Evolutionary conservation across 306 rosid species (phyloP).

Genomic region (Abrus precatorius): DNA sequence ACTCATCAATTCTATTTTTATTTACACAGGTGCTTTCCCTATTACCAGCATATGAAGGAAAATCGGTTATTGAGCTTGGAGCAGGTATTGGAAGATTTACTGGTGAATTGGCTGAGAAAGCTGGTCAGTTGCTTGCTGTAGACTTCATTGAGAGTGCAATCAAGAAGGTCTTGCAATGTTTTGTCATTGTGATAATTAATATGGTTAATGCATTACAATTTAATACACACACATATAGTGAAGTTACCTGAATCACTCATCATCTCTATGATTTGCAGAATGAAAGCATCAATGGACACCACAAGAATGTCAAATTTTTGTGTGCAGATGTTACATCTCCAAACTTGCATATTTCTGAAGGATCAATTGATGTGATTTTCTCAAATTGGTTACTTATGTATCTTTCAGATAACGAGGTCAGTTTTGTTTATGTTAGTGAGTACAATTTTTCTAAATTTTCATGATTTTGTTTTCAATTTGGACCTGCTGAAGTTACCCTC

Average conservation of each 20-base stretch:
- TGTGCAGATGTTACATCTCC: constrained; percentile 97
- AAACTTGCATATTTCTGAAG: constrained; percentile 67
- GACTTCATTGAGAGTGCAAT: constrained; percentile 93
- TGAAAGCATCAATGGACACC: constrained; percentile 80
- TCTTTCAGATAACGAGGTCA: constrained; percentile 90
- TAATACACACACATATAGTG: not conserved
- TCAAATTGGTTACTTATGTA: constrained; percentile 99
- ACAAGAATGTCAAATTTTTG: constrained; percentile 79
- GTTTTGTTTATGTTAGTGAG: constrained; percentile 14
- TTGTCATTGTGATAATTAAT: constrained; percentile 10
- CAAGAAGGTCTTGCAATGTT: constrained; percentile 68
- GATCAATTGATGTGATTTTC: constrained; percentile 81
- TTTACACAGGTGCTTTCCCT: constrained; percentile 74
- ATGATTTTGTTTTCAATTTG: constrained; percentile 20
- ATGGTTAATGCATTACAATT: constrained; percentile 24
- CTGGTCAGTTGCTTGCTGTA: constrained; percentile 84
- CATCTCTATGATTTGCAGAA: constrained; percentile 62
- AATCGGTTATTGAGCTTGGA: constrained; percentile 88
- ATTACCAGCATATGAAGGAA: constrained; percentile 82
- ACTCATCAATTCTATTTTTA: constrained; percentile 32
- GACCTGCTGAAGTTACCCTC: not conserved
- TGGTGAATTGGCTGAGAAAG: constrained; percentile 81
- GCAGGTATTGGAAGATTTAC: constrained; percentile 99
- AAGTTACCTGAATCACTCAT: constrained; percentile 18
- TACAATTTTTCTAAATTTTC: not conserved